Conservation (phyloP, 495 filamentous ascomycete species). For the Trichocladium uniseriatum region DNA sequence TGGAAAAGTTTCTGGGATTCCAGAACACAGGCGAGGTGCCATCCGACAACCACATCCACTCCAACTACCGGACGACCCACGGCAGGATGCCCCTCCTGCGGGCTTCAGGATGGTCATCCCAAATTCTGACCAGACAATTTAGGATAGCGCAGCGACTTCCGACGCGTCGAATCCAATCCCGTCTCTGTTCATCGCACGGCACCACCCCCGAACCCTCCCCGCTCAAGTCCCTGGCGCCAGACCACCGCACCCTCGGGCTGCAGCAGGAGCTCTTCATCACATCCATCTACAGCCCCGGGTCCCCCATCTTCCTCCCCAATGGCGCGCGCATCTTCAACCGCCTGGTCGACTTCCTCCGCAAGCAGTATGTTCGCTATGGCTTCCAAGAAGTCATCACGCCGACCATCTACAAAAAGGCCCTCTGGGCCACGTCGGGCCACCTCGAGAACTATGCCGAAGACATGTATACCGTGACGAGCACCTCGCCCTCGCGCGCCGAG, state of each 20-base stretch:
- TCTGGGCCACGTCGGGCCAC: conserved; percentile 86
- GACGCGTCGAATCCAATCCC: neutral
- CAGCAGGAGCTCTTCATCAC: conserved; percentile 71
- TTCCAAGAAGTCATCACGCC: conserved; percentile 90
- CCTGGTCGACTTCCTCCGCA: conserved; percentile 72
- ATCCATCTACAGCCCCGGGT: conserved; percentile 73
- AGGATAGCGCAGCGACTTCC: conserved; percentile 2
- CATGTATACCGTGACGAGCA: conserved; percentile 80
- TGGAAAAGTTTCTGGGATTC: conserved; percentile 8
- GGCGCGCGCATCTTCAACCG: conserved; percentile 84
- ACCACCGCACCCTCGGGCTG: conserved; percentile 65
- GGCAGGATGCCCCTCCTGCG: conserved; percentile 20
- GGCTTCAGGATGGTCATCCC: conserved; percentile 13
- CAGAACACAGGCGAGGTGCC: neutral
- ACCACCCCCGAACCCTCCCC: conserved; percentile 10
- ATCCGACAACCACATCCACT: neutral
- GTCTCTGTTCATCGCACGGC: conserved; percentile 29
- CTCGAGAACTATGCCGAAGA: conserved; percentile 92
- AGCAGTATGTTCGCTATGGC: conserved; percentile 78
- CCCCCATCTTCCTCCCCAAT: conserved; percentile 78
- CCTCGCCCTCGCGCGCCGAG: conserved; percentile 33
- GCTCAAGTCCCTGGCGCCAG: conserved; percentile 31
- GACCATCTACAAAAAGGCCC: conserved; percentile 82
- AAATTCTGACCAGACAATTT: neutral
- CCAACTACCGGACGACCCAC: neutral